phyloP scores from a whole-genome alignment of 2,329 filamentous ascomycete genomes.

The Colletotrichum limetticola region DNA sequence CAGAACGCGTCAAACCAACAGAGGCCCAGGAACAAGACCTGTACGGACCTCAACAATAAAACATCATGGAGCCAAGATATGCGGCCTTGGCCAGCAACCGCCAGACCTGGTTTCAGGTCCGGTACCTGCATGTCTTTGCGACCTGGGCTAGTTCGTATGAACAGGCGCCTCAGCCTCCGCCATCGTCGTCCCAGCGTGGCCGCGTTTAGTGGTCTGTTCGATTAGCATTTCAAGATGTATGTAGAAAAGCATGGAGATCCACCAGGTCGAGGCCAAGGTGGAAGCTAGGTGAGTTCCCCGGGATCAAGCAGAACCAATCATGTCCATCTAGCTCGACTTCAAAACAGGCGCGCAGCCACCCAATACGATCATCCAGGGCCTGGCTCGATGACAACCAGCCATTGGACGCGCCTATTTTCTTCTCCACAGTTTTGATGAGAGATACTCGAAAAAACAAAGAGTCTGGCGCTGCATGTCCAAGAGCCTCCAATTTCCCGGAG shows the following conservation, averaged over 20 bases:
- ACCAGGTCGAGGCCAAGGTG: neutral
- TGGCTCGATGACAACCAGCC: neutral
- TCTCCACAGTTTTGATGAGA: neutral
- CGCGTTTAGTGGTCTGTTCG: neutral
- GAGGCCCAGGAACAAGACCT: neutral
- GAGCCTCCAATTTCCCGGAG: constrained; percentile 10
- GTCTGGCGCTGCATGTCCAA: neutral
- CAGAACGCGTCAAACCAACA: constrained; percentile 1
- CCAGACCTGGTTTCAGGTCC: constrained; percentile 30
- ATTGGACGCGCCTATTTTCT: constrained; percentile 20
- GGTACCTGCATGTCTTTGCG: constrained; percentile 1
- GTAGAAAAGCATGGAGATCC: neutral
- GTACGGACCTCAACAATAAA: neutral
- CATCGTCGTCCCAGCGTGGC: neutral
- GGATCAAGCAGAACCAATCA: constrained; percentile 33
- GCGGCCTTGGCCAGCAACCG: constrained; percentile 28
- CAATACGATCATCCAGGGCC: neutral
- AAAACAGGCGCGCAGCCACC: constrained; percentile 21
- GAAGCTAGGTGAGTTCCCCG: neutral
- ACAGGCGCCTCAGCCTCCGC: constrained; percentile 34
- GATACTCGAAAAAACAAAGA: neutral
- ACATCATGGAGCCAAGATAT: constrained; percentile 1
- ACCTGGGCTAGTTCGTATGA: constrained; percentile 12
- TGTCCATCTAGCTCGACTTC: neutral
- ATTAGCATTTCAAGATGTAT: neutral